A percentile compares a stretch with the other conserved stretches of the same genome.
Conservation (phyloP, 163 green algal genomes). For the Scenedesmus sp. region DNA sequence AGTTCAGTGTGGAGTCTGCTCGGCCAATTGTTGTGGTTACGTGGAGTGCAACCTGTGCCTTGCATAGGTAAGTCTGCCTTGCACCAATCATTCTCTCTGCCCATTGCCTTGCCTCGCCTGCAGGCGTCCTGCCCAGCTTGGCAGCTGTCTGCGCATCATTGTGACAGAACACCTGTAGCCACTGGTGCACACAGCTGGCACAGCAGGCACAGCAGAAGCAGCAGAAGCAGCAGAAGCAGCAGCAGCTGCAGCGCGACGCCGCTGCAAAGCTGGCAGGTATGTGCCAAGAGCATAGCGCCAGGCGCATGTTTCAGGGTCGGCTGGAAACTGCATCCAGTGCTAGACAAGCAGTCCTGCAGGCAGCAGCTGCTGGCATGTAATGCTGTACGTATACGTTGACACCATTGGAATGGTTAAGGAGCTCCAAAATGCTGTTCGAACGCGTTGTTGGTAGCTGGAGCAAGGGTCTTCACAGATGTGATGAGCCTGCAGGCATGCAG, state of each 20-base stretch:
- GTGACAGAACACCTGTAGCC: not conserved
- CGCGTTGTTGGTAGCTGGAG: too few species aligned
- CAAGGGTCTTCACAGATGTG: too few species aligned
- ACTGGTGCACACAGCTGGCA: not conserved
- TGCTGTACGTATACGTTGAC: too few species aligned
- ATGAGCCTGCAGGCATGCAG: too few species aligned
- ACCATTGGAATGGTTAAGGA: too few species aligned
- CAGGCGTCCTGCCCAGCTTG: not conserved
- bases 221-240: not conserved
- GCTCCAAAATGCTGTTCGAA: too few species aligned
- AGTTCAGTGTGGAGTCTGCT: too few species aligned
- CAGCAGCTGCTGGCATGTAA: not conserved
- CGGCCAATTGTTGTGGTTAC: not conserved
- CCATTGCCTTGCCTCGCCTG: too few species aligned
- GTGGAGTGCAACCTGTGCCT: too few species aligned
- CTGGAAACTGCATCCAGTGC: not conserved
- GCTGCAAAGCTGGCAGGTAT: not conserved
- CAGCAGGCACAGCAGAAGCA: not conserved
- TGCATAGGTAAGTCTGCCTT: too few species aligned
- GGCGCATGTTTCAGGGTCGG: not conserved
- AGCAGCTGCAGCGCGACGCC: not conserved
- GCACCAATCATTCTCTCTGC: not conserved
- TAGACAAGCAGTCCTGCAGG: not conserved
- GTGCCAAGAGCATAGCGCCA: not conserved
- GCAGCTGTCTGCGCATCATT: not conserved